Base-by-base conservation (phyloP, 805 yeast species). In the Barnettozyma wickerhamii region DNA sequence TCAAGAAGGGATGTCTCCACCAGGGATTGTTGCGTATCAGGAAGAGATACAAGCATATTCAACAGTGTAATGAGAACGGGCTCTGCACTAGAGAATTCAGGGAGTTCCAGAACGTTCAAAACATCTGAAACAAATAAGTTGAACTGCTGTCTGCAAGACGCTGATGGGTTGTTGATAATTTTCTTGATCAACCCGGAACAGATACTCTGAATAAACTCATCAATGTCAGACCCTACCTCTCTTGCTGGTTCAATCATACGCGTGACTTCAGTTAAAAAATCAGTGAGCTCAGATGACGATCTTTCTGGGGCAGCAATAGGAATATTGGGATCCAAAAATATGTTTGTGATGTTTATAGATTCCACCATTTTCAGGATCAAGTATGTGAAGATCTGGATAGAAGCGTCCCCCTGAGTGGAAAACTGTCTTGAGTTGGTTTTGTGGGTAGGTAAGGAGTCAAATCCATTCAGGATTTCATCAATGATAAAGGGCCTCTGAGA, bases 11-110 rank as follows among this genome's bases (percentile, higher is more conserved):
- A 69, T 0, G 79, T 64, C 44, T 79, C 84, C 6, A 72, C 61
- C 10, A 29, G 6, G 1, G 72, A 62, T 0, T 71, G 35, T 33
- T 65, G 62, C 21, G 59, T 62, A 10, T 68, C 69, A 2, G 68
- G 44, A 2, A 67, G 54, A 17, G 47, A 49, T 37, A 79, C 53
- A 18, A 81, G 52, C 6, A 69, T 62, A 30, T 63, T 68, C 51
- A 72, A 60, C 3, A 81, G 40, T 1, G 77, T 64, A 7, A 53
- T 55, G 6, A 84, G 57, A 13, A 84, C 48, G 0, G 65, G 48
- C 44, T 77, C 84, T 1, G 81, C 69, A 0, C 75, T 76, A 0
- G 87, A 68, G 77, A 82, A 86, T 40, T 77, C 81, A 0, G 88
- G 85, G 7, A 58, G 58, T 2, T 63, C 57, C 9, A 84, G 51